Percentiles rank a stretch among this genome's conserved stretches.
Conservation (phyloP, 2,329 filamentous ascomycete species). For the Herpotrichia juniperi region DNA sequence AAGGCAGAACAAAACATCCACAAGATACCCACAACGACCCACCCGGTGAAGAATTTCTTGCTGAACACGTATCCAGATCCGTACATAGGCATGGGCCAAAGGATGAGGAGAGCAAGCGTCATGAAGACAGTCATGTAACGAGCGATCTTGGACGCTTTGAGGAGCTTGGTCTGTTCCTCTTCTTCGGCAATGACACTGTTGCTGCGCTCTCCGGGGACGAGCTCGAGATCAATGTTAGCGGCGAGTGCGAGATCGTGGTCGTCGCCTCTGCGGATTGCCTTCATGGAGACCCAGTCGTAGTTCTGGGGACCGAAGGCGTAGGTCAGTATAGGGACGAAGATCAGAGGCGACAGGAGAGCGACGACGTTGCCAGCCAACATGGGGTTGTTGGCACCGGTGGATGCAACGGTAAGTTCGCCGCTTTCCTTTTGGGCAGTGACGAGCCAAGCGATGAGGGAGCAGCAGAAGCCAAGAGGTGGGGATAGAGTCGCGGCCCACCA, state of each 20-base stretch:
- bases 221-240: conserved; percentile 70
- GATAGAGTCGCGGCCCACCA: conserved; percentile 73
- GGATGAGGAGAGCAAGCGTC: conserved; percentile 73
- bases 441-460: conserved; percentile 76
- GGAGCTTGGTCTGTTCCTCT: conserved; percentile 50
- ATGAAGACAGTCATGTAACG: conserved; percentile 65
- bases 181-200: conserved; percentile 47
- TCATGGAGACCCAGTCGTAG: conserved; percentile 89
- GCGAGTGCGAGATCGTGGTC: conserved; percentile 73
- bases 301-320: conserved; percentile 71
- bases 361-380: conserved; percentile 89
- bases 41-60: conserved; percentile 82
- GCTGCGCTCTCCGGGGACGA: conserved; percentile 59
- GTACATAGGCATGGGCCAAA: conserved; percentile 95
- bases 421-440: conserved; percentile 75
- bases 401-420: conserved; percentile 71
- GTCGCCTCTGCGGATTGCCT: conserved; percentile 76
- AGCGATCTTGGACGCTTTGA: conserved; percentile 57
- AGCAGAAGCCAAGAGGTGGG: conserved; percentile 71
- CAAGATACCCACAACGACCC: conserved; percentile 70
- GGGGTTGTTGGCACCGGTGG: conserved; percentile 79
- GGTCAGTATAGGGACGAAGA: conserved; percentile 79
- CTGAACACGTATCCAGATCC: conserved; percentile 81
- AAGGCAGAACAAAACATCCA: conserved; percentile 78
- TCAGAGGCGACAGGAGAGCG: conserved; percentile 75